Evolutionary conservation across 208 protist genomes (phyloP), one percentile per base, ranked within the genome.

Genomic region (Trypanosoma melophagium): DNA sequence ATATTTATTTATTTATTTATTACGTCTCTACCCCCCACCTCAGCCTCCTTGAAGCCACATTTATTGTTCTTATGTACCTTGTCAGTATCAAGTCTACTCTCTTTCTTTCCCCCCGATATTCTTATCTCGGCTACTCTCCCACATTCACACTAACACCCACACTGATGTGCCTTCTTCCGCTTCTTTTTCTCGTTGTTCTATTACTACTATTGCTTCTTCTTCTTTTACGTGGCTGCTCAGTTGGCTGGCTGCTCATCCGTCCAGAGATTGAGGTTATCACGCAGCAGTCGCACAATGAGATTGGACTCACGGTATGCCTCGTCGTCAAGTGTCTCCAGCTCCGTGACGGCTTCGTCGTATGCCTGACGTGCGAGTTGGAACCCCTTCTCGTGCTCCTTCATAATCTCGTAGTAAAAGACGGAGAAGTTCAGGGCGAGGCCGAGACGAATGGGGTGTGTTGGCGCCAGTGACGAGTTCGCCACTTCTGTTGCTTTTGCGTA

Each of bases 391-490:
- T 98, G 96, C 55, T 93, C 81, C 74, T 99, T 98, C 71, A 99
- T 85, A 76, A 99, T 99, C 86, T 99, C 98, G 83, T 99, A 99
- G 86, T 99, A 99, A 84, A 99, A 99, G 47, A 99, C 98, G 31
- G 98, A 99, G 81, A 99, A 99, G 94, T 99, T 99, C 40, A 99
- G 93, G 50, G 97, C 98, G 54, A 99, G 97, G 61, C 99, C 98
- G n/a, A 99, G 93, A 55, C 99, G 97, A 60, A 99, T 99, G 38
- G 99, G 98, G 87, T 99, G 91, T 9, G 98, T 99, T 31, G 98
- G 87, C 40, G 89, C 81, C 12, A 97, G 85, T 16, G 87, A 94
- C 3, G 81, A 85, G 65, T 87, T 92, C 31, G 92, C 92, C 74
- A 90, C 87, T 44, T 95, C 90, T 17, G 86, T 89, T 19, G 92